Base-by-base conservation (phyloP, 140 eudicot genomes). In the Ambrosia hybrid region DNA sequence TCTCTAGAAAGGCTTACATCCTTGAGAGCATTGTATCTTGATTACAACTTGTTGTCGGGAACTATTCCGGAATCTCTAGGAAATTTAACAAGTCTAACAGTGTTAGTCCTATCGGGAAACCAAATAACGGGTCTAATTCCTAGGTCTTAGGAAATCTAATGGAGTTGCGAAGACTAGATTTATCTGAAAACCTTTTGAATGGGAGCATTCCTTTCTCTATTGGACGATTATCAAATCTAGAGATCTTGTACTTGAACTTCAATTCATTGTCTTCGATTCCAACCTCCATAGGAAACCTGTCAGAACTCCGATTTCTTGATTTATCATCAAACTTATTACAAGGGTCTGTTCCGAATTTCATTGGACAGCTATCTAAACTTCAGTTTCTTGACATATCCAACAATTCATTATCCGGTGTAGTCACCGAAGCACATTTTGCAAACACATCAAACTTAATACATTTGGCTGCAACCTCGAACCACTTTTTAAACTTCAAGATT, bases 41-140 rank as follows among this genome's bases (percentile, higher is more conserved):
- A 17, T 63, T 51, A 68, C 41, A 80, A 80, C 10, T 7, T 8
- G 53, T 49, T 83, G 9, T 52, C 67, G 0, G 84, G 85, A 26
- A 8, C 46, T 15, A 76, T 83, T 59, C 88, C 88, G 6, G 56
- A 67, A 63, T 72, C 82, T 10, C 4, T 85, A 33, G 83, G 84
- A 53, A 64, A 73, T 13, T 48, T 85, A 62, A 67, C 71, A 4
- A 56, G 41, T 26, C 60, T 85, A 73, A 52, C 9, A 46, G 64
- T 60, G 11, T 62, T 82, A 43, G 80, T 46, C 33, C 53, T 81
- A n/a, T 70, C 78, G 0, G 77, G 74, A 11, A 81, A 76, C 63
- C 78, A 76, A 38, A 33, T 76, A 56, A 57, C 78, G 1, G 79
- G 85, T 52, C 34, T 5, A 2, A 81, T 81, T 61, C 81, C 84